These are phyloP conservation scores for Cordyceps farinosa DNA, from an alignment of 2,329 filamentous ascomycete genomes.

Conservation along the genomic window DNA sequence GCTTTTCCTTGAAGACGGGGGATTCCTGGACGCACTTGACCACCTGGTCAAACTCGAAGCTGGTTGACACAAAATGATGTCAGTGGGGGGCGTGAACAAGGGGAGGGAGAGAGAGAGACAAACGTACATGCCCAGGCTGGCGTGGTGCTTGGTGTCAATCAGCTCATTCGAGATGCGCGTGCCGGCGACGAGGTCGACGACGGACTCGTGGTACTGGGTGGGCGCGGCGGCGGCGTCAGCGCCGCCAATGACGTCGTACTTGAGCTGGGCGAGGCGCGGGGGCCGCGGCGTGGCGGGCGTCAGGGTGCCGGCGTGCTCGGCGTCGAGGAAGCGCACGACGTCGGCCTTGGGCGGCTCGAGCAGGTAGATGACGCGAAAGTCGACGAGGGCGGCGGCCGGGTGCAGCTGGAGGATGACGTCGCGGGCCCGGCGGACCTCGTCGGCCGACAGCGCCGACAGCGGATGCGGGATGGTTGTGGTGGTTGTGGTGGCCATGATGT, in stretches of 20 bases:
- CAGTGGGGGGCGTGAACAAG: not conserved
- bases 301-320: slow-evolving; percentile 34
- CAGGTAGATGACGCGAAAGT: slow-evolving; percentile 50
- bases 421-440: slow-evolving; percentile 34
- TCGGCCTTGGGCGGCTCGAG: slow-evolving; percentile 47
- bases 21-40: slow-evolving; percentile 29
- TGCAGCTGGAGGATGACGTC: slow-evolving; percentile 30
- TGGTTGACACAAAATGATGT: slow-evolving; percentile 8
- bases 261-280: slow-evolving; percentile 40
- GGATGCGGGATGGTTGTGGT: slow-evolving; percentile 27
- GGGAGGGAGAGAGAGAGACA: not conserved
- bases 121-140: slow-evolving; percentile 31
- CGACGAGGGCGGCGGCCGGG: slow-evolving; percentile 30
- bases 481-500: not conserved
- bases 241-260: slow-evolving; percentile 35
- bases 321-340: slow-evolving; percentile 44
- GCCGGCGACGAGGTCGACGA: slow-evolving; percentile 30
- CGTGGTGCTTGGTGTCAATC: slow-evolving; percentile 29
- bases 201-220: slow-evolving; percentile 33
- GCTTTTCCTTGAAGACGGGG: slow-evolving; percentile 30
- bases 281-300: slow-evolving; percentile 29
- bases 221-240: not conserved
- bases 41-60: slow-evolving; percentile 35
- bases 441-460: slow-evolving; percentile 28
- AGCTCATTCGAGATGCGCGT: slow-evolving; percentile 27